Conservation (phyloP, 257 asterid species). For the Solanum ahanhuiri region DNA sequence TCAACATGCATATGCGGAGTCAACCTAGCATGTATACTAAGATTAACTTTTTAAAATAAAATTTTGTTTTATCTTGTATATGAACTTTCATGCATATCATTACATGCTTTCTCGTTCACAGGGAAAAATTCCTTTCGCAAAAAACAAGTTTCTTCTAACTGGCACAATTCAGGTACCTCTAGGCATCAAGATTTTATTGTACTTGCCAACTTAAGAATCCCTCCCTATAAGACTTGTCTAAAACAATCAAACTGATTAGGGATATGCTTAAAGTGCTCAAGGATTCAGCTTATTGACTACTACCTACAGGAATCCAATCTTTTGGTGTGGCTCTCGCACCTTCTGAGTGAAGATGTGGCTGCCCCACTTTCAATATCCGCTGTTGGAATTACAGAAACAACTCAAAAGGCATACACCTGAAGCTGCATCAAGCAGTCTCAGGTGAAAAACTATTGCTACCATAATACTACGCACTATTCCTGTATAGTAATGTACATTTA, state of each 20-base stretch:
- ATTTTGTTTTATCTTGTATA: neutral
- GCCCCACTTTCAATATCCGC: neutral
- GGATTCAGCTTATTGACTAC: neutral
- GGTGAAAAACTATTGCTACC: neutral
- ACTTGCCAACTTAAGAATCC: neutral
- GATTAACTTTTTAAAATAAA: neutral
- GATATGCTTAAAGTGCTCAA: neutral
- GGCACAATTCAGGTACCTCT: neutral
- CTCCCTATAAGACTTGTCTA: neutral
- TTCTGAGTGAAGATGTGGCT: neutral
- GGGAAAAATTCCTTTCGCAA: neutral
- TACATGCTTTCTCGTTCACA: neutral
- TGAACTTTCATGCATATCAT: neutral
- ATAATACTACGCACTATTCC: neutral
- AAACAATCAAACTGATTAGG: neutral
- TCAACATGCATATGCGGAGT: neutral
- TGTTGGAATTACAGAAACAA: neutral
- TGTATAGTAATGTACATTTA: neutral
- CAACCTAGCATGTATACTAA: neutral
- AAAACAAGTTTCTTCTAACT: neutral
- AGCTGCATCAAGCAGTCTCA: neutral
- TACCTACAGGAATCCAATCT: neutral
- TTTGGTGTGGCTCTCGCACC: neutral
- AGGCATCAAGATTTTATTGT: neutral
- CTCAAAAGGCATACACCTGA: neutral